Base-by-base conservation (phyloP, 2,329 filamentous ascomycete genomes). In the Trichoderma atrobrunneum region DNA sequence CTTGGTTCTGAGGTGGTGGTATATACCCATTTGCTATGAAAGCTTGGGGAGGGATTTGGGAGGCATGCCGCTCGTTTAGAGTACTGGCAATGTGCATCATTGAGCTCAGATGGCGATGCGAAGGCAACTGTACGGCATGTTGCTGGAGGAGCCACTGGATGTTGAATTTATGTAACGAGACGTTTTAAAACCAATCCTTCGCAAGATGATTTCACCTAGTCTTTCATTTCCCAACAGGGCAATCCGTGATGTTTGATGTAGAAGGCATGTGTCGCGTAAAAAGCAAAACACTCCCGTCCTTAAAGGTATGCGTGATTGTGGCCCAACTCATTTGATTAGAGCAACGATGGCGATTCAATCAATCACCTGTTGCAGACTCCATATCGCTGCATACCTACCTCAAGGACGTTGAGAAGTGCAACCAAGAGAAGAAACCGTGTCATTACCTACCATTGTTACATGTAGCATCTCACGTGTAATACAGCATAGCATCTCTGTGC, bases 21-120 rank as follows among this genome's bases (percentile, higher is more conserved):
- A 78, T 80, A 80, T 80, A 80, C 78, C 78, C 78, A 78, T 77
- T 79, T 80, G 73, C 74, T 75, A 74, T 70, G 70, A 67, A 63
- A 62, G 64, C 51, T 70, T 65, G 66, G 59, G 63, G 34, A 26
- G 60, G 48, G 30, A 43, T 43, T 51, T 63, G 24, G 60, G 32
- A 64, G 18, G 66, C 54, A 59, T 32, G 66, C 57, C 66, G 43
- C 39, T 51, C 66, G 56, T 36, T 61, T 18, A 43, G 56, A 51
- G 59, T 30, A 43, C 34, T 56, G 72, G 71, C 39, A 62, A 70
- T 39, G 30, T 71, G 68, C 70, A 36, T 54, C 34, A 32, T 51
- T 69, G 34, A 30, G 36, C n/a, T 60, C 26, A 28, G 51, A 56
- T 60, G 26, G 39, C 65, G 32, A 34, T 68, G 34, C 26, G 14